Base-by-base conservation (phyloP, 164 flowering plant species). In the Magnolia sinica region DNA sequence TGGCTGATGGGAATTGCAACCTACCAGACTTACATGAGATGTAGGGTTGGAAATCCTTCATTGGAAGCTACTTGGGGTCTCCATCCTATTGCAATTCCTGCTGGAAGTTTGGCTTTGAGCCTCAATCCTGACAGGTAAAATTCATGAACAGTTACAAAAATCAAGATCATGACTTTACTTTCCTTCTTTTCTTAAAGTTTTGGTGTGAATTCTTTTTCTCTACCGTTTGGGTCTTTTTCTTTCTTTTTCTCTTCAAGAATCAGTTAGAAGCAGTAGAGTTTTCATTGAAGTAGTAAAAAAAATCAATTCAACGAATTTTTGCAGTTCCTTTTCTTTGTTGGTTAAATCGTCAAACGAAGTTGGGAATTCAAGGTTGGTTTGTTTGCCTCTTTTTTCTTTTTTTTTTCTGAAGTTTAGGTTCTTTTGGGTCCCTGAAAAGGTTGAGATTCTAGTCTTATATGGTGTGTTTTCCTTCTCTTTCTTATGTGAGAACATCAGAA, bases 1-100 rank as follows among this genome's bases (percentile, higher is more conserved):
- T 90, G 96, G 97, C 79, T 93, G 0, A 81, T 95, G 89, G 99
- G 96, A 4, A 82, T 87, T 52, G 94, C 99, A 7, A 90, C 89
- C 65, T 91, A 87, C 74, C 89, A 93, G 79, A 89, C 92, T 63
- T 93, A 87, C 81, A 82, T 83, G 85, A 92, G 83, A 74, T 95
- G 96, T 77, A 92, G 85, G 78, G 80, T 77, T 14, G 95, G 94
- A 8, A 79, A 87, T 80, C 97, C 97, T 78, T 92, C 96, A 19
- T 76, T 91, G 31, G 89, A 93, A 80, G 81, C 87, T 77, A 71
- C 92, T 79, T 95, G 89, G 97, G 83, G 84, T 71, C 91, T 93
- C 73, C 89, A 87, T 64, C 89, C 95, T 77, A 85, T 94, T 31
- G 88, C 90, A 49, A 80, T 92, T 74, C 94, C 98, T 37, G 84